phyloP scores from a whole-genome alignment of 352 stramenopile species.

The Phytophthora palmivora region DNA sequence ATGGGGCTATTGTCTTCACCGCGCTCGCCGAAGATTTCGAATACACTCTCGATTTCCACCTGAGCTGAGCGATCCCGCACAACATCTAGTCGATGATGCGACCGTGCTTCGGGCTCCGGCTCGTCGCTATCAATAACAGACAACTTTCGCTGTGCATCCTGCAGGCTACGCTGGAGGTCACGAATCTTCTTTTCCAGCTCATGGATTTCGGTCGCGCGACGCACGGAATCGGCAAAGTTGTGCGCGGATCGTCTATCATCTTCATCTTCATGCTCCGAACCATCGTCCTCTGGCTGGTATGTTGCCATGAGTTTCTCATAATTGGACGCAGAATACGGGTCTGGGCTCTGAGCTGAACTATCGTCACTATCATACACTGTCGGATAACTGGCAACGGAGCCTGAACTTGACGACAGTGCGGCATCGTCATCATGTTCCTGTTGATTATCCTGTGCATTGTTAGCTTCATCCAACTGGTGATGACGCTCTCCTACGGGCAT shows the following conservation, averaged over 20 bases:
- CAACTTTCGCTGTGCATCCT: constrained; percentile 68
- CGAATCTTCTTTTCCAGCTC: constrained; percentile 72
- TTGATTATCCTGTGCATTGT: constrained; percentile 22
- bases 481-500: constrained; percentile 38
- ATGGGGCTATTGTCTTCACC: constrained; percentile 23
- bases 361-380: constrained; percentile 39
- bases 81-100: constrained; percentile 36
- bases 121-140: constrained; percentile 66
- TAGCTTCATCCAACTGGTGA: background rate
- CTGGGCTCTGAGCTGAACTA: constrained; percentile 32
- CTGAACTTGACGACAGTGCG: constrained; percentile 30
- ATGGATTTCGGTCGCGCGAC: constrained; percentile 46
- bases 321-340: constrained; percentile 66
- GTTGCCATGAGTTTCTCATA: constrained; percentile 72
- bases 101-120: constrained; percentile 49
- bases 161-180: constrained; percentile 62
- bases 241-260: constrained; percentile 26
- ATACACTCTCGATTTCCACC: constrained; percentile 60
- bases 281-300: constrained; percentile 39
- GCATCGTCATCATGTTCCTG: constrained; percentile 21
- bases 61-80: constrained; percentile 53
- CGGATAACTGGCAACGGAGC: constrained; percentile 49
- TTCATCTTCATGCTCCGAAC: constrained; percentile 40
- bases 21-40: constrained; percentile 51
- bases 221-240: constrained; percentile 35